A percentile compares a stretch with the other conserved stretches of the same genome.
phyloP scores from a whole-genome alignment of 139 green algal genomes.

The Coelastrella sp. region DNA sequence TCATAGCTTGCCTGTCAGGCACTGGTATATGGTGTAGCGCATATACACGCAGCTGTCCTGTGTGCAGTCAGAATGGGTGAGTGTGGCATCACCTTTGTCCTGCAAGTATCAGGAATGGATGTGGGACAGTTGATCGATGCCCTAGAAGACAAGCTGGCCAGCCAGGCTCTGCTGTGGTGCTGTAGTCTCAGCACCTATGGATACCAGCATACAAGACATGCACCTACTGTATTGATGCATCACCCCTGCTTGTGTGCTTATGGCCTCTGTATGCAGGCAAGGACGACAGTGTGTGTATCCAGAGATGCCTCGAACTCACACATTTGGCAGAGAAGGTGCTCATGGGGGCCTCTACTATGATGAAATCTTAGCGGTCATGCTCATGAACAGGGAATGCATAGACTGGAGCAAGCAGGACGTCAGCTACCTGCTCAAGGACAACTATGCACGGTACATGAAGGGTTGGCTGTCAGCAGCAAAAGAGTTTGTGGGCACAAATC shows the following conservation, averaged over 20 bases:
- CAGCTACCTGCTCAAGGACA: not conserved
- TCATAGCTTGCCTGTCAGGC: too few relatives aligned
- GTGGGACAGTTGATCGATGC: too few relatives aligned
- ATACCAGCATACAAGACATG: too few relatives aligned
- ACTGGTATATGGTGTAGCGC: too few relatives aligned
- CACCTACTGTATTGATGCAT: too few relatives aligned
- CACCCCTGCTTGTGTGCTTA: not conserved
- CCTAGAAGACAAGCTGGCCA: too few relatives aligned
- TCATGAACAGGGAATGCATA: constrained; percentile 51
- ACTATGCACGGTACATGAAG: not conserved
- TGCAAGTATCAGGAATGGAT: too few relatives aligned
- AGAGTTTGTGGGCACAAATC: not conserved
- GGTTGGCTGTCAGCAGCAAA: not conserved
- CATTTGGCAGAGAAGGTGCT: constrained; percentile 66
- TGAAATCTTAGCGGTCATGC: constrained; percentile 55
- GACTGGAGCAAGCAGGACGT: constrained; percentile 49
- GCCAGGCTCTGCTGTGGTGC: too few relatives aligned
- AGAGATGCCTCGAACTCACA: constrained; percentile 65
- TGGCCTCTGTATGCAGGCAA: constrained; percentile 2
- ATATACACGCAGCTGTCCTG: too few relatives aligned
- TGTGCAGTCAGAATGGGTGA: too few relatives aligned
- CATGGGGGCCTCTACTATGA: constrained; percentile 59
- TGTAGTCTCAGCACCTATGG: too few relatives aligned
- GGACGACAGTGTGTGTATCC: constrained; percentile 67
- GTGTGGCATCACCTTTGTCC: too few relatives aligned